Base-by-base conservation (phyloP, 2,329 filamentous ascomycete genomes). In the Aspergillus sp. region DNA sequence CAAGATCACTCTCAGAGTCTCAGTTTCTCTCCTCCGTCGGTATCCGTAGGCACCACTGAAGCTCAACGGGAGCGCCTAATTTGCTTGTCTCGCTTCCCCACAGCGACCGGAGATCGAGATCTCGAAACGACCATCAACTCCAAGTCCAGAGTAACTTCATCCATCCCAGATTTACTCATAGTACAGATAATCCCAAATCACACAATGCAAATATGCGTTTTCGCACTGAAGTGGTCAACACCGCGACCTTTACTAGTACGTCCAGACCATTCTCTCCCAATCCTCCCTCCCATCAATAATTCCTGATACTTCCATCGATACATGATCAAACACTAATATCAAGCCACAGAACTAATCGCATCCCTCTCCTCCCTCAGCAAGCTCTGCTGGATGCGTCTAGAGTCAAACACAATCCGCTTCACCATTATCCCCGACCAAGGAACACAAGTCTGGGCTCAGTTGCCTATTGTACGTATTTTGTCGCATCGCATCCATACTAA, bases 401-500 rank as follows among this genome's bases (percentile, higher is more conserved):
- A 94, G 79, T 87, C 96, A 79, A 89, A 93, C 62, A 89, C 89
- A 59, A 89, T 94, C 60, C 93, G 93, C 69, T 97, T 99, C 80
- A 98, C 95, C 63, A 91, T 98, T 71, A 94, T 98, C 64, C 93
- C 95, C 0, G 93, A 97, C 74, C 90, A 91, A 72, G 94, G 95
- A 63, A 96, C 92, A 8, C 94, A 98, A 83, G 94, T 98, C 58
- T 99, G 95, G 95, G 92, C 93, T 84, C 93, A 84, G 74, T 89
- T 87, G 49, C 64, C 69, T 47, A 68, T 73, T 54, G 78, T 79
- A 73, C 52, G 77, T 71, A 28, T 8, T 13, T 11, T 7, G 17
- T 17, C 19, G 28, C 38, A 11, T 25, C 7, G 47, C 41, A n/a
- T 8, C 1, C 3, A n/a, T 8, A 2, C 3, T 28, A 28, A 28